Evolutionary conservation across 2,329 filamentous ascomycete genomes (phyloP).

Genomic region (Ophiosphaerella narmari): DNA sequence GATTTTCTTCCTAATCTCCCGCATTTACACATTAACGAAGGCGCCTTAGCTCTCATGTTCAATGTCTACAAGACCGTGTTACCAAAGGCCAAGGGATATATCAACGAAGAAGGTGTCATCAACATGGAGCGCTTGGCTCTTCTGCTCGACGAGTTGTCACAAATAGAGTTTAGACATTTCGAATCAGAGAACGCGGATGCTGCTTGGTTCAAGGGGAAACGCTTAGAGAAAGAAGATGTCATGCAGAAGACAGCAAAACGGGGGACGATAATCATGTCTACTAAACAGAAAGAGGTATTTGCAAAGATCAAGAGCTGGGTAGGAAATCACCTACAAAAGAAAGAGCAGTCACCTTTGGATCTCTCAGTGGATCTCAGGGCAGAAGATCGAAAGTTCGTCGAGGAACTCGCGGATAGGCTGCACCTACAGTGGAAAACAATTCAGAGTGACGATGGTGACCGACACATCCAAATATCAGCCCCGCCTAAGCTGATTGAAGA

Average conservation of each 20-base stretch:
- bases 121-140: slow-evolving; percentile 79
- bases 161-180: slow-evolving; percentile 91
- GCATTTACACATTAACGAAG: slow-evolving; percentile 97
- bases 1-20: slow-evolving; percentile 98
- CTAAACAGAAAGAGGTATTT: slow-evolving; percentile 81
- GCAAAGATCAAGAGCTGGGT: slow-evolving; percentile 82
- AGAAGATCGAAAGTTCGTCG: slow-evolving; percentile 88
- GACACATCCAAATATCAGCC: slow-evolving; percentile 68
- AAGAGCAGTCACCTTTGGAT: slow-evolving; percentile 63
- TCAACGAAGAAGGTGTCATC: slow-evolving; percentile 93
- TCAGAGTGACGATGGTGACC: slow-evolving; percentile 66
- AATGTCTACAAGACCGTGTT: slow-evolving; percentile 91
- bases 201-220: slow-evolving; percentile 90
- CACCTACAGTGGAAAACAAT: slow-evolving; percentile 69
- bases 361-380: slow-evolving; percentile 75
- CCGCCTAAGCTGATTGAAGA: slow-evolving; percentile 56
- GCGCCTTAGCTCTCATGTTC: slow-evolving; percentile 96
- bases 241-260: slow-evolving; percentile 64
- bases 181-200: slow-evolving; percentile 87
- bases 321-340: slow-evolving; percentile 63
- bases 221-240: slow-evolving; percentile 69
- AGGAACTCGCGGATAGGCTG: slow-evolving; percentile 76
- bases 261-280: slow-evolving; percentile 74
- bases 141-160: slow-evolving; percentile 80
- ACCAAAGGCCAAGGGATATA: slow-evolving; percentile 86